These are phyloP conservation scores for Olyra latifolia DNA, from an alignment of 176 grass and related monocot species.

Conservation along the genomic window DNA sequence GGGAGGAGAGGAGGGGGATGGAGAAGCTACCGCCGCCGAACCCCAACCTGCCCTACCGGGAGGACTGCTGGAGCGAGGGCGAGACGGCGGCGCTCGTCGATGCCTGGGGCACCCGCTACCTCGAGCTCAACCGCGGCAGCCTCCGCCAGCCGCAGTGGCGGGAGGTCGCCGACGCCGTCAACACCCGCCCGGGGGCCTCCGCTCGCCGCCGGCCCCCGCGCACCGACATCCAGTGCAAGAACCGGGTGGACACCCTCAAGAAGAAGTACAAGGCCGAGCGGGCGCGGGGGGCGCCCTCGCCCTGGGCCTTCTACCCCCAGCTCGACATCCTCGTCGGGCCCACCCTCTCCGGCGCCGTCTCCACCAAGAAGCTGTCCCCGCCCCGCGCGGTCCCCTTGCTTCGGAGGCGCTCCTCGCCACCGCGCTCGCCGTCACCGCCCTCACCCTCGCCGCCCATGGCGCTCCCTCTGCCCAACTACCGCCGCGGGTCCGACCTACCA, in stretches of 20 bases:
- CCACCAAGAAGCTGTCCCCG: slow-evolving; percentile 37
- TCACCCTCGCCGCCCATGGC: slow-evolving; percentile 42
- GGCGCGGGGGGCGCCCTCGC: slow-evolving; percentile 38
- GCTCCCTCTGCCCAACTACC: slow-evolving; percentile 42
- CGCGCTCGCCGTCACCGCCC: slow-evolving; percentile 39
- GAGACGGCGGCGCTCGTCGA: slow-evolving; percentile 91
- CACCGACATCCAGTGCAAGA: slow-evolving; percentile 99
- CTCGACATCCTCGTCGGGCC: slow-evolving; percentile 83
- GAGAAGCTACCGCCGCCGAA: slow-evolving; percentile 70
- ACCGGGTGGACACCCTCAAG: slow-evolving; percentile 96
- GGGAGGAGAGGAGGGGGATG: slow-evolving; percentile 36
- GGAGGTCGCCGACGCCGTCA: slow-evolving; percentile 91
- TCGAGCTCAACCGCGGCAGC: slow-evolving; percentile 90
- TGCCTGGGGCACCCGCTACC: slow-evolving; percentile 85
- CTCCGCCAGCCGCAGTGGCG: slow-evolving; percentile 98
- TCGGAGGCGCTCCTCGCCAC: slow-evolving; percentile 31
- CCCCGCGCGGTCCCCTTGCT: slow-evolving; percentile 32
- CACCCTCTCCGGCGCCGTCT: slow-evolving; percentile 23
- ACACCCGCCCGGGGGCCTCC: slow-evolving; percentile 65
- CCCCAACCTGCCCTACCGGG: slow-evolving; percentile 85
- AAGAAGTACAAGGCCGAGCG: slow-evolving; percentile 99
- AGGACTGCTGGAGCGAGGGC: slow-evolving; percentile 99
- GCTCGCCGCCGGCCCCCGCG: slow-evolving; percentile 73
- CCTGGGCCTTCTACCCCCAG: slow-evolving; percentile 73
- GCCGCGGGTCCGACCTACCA: slow-evolving; percentile 38